Conservation (phyloP, 2,329 filamentous ascomycete species). For the Plectosphaerella plurivora region DNA sequence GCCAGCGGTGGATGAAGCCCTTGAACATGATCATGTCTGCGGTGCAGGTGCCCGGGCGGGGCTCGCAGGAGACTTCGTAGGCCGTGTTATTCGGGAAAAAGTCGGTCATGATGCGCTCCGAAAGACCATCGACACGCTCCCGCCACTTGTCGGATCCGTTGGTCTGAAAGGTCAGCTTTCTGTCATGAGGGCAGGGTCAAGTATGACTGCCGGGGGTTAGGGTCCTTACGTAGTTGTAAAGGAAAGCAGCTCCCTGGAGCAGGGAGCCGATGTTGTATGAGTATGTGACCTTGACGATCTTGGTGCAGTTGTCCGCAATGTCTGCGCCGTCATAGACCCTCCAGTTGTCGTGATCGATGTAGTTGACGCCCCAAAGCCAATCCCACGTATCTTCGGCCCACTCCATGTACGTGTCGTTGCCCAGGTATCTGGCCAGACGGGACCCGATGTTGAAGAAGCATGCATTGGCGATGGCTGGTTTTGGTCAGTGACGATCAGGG, state of each 20-base stretch:
- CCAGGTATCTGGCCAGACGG: constrained; percentile 66
- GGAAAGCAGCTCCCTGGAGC: constrained; percentile 49
- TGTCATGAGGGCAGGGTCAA: constrained; percentile 29
- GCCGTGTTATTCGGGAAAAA: constrained; percentile 53
- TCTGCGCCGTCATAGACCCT: constrained; percentile 56
- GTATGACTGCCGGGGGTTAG: no score
- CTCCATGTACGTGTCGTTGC: constrained; percentile 58
- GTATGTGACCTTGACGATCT: constrained; percentile 48
- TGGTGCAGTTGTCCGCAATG: constrained; percentile 44
- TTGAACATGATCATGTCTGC: constrained; percentile 71
- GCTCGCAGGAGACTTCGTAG: constrained; percentile 63
- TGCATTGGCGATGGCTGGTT: constrained; percentile 49
- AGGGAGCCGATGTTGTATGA: constrained; percentile 51
- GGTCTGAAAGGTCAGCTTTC: constrained; percentile 7
- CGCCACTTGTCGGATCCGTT: constrained; percentile 41
- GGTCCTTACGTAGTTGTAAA: constrained; percentile 47
- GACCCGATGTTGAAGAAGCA: constrained; percentile 64
- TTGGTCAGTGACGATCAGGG: constrained; percentile 1
- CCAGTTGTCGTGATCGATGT: constrained; percentile 49
- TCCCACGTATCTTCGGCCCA: constrained; percentile 62
- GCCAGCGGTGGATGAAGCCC: constrained; percentile 63
- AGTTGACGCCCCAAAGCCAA: constrained; percentile 46
- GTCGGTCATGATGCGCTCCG: constrained; percentile 38
- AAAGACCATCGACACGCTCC: constrained; percentile 42
- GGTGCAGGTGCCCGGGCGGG: constrained; percentile 50